phyloP scores from a whole-genome alignment of 2,329 filamentous ascomycete species.

The Nemania abortiva region DNA sequence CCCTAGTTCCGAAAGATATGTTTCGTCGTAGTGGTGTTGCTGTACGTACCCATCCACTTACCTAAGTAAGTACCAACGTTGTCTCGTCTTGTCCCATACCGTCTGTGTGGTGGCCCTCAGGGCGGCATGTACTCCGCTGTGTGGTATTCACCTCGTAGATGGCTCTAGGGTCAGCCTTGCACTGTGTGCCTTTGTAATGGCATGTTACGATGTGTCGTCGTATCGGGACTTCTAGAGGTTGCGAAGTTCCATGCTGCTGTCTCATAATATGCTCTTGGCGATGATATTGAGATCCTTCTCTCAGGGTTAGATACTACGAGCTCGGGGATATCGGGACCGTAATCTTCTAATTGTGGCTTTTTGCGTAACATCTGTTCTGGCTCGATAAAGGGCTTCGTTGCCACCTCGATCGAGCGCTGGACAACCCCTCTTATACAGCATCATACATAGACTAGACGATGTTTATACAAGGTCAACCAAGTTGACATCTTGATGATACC shows the following conservation, averaged over 20 bases:
- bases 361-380: neutral
- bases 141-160: neutral
- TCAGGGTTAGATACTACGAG: neutral
- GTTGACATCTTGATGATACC: neutral
- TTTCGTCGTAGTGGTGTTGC: neutral
- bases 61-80: neutral
- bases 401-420: neutral
- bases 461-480: neutral
- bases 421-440: neutral
- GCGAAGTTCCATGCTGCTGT: neutral
- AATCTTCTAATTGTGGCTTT: neutral
- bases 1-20: neutral
- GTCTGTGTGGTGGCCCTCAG: neutral
- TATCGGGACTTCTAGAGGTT: neutral
- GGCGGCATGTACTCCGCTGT: neutral
- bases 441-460: neutral
- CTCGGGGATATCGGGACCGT: slow-evolving; percentile 14
- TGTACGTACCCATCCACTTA: slow-evolving; percentile 8
- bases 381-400: too few species aligned
- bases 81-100: neutral
- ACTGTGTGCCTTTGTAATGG: neutral
- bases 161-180: neutral
- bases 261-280: slow-evolving; percentile 4
- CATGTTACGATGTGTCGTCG: neutral
- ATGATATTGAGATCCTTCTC: neutral